phyloP scores from a whole-genome alignment of 2,329 filamentous ascomycete species.

The Neofusicoccum laricinum region DNA sequence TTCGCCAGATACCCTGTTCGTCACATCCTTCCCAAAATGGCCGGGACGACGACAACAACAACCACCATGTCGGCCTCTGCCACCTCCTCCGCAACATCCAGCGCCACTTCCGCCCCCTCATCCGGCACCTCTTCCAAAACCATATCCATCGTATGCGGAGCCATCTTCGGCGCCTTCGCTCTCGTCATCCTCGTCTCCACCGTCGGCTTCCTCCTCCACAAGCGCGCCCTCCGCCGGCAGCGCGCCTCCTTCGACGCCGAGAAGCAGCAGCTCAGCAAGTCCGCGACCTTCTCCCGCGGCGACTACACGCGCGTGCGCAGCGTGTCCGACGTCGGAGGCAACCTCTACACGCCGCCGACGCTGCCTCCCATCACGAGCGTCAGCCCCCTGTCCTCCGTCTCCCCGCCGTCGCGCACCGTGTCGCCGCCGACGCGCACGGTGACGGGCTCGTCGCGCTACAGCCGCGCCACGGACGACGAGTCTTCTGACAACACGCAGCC shows the following conservation, averaged over 20 bases:
- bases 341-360: background rate
- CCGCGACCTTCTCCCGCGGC: background rate
- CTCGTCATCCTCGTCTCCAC: conserved; percentile 9
- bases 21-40: background rate
- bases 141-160: background rate
- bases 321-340: background rate
- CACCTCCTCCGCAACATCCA: background rate
- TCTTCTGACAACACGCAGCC: background rate
- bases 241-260: background rate
- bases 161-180: conserved; percentile 12
- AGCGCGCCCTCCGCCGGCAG: background rate
- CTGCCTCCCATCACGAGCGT: background rate
- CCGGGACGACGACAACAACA: background rate
- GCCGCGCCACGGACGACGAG: background rate
- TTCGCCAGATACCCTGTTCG: background rate
- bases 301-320: background rate
- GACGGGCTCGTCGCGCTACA: background rate
- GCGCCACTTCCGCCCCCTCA: background rate
- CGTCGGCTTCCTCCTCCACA: conserved; percentile 3
- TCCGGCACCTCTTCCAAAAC: background rate
- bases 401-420: background rate
- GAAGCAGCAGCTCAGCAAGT: background rate
- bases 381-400: background rate
- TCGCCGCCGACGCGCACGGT: background rate
- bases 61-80: background rate